Evolutionary conservation across 306 rosid species (phyloP), one percentile per base, ranked within the genome.

Genomic region (Albizia julibrissin): DNA sequence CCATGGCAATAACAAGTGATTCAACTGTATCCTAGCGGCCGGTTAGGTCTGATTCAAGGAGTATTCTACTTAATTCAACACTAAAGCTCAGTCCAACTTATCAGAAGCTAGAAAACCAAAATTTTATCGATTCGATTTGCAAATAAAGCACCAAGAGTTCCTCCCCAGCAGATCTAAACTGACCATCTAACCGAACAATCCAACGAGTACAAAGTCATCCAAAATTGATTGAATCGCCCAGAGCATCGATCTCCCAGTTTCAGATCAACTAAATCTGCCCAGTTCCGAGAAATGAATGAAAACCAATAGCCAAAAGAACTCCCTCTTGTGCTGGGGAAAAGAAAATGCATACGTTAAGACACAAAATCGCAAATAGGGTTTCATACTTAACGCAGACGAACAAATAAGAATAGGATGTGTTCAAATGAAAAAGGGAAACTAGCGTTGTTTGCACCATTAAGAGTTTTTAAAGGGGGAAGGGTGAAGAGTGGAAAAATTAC

Each of bases 1-100:
- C 94, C 98, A 95, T 95, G 15, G 42, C 77, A 58, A 82, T 49
- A 68, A 85, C 8, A 67, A 59, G 59, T 19, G 47, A 87, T 42
- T 78, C 78, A 67, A 10, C 34, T n/a, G 77, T 43, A 40, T 56
- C 80, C 65, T 62, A 58, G 54, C 27, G 13, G 46, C 34, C 40
- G n/a, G 76, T 14, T 31, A 24, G 50, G 22, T 71, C 40, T 18
- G 75, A 40, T 59, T 49, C 31, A 79, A 68, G 69, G 81, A 56
- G 64, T 69, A 76, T 64, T 44, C 76, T 27, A 79, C 84, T 71
- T 76, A 88, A 88, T 87, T 86, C 84, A 85, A 65, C n/a, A 72
- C 81, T 58, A 78, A 61, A 80, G 74, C 80, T 76, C 79, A 76
- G 75, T 22, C 58, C 22, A 47, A 78, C 74, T 54, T 42, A 50